Evolutionary conservation across 305 asterid species (phyloP).

Genomic region (Solanum aculeatissimum): DNA sequence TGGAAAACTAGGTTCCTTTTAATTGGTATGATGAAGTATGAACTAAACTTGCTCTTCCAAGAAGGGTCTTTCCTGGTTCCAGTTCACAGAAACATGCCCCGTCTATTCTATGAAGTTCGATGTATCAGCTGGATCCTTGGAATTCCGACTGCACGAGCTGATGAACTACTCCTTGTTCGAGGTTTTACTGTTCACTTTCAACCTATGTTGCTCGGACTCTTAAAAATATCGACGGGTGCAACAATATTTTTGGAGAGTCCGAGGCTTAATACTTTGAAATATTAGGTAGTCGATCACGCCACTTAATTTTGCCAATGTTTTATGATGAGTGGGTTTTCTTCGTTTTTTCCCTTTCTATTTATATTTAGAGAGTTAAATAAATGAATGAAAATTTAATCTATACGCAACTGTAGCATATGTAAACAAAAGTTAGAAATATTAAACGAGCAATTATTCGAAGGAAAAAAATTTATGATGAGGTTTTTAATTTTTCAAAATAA

Average conservation of each 20-base stretch:
- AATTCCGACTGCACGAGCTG: neutral
- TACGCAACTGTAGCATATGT: neutral
- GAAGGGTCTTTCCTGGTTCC: neutral
- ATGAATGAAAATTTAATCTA: neutral
- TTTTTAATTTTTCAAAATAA: neutral
- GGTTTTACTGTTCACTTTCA: neutral
- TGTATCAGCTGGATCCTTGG: neutral
- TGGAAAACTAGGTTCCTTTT: neutral
- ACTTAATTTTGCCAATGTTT: neutral
- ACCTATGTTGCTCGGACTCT: no score
- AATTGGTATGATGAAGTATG: neutral
- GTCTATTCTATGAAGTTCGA: neutral
- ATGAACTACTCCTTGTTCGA: neutral
- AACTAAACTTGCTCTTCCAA: neutral
- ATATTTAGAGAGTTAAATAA: neutral
- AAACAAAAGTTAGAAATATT: neutral
- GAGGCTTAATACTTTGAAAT: neutral
- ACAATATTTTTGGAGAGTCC: no score
- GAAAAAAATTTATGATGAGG: neutral
- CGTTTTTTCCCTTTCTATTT: neutral
- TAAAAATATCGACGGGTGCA: neutral
- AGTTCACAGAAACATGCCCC: neutral
- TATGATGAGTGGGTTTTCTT: no score
- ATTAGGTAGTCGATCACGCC: neutral
- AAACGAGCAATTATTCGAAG: neutral